phyloP scores from a whole-genome alignment of 2,329 filamentous ascomycete genomes.

The Cercospora citrullina region DNA sequence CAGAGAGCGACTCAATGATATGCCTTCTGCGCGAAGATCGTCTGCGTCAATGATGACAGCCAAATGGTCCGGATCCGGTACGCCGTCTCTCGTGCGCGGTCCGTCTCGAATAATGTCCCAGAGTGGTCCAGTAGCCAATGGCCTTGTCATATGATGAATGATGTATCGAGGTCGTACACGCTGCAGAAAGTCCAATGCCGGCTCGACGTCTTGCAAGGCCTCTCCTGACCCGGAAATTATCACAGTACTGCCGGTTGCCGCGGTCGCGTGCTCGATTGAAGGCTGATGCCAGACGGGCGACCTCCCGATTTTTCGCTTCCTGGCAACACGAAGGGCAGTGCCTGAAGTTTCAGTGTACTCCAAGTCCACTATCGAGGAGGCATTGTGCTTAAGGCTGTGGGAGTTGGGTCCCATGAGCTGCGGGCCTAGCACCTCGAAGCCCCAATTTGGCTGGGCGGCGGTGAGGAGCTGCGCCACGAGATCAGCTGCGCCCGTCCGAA shows the following conservation, averaged over 20 bases:
- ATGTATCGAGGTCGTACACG: slow-evolving; percentile 34
- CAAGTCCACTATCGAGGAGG: slow-evolving; percentile 36
- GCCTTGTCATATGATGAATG: slow-evolving; percentile 39
- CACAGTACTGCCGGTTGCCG: slow-evolving; percentile 30
- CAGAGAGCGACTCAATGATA: slow-evolving; percentile 36
- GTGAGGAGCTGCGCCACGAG: slow-evolving; percentile 39
- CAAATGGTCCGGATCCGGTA: slow-evolving; percentile 37
- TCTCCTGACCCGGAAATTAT: slow-evolving; percentile 39
- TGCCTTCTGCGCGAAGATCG: slow-evolving; percentile 39
- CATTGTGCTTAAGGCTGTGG: slow-evolving; percentile 35
- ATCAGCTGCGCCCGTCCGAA: slow-evolving; percentile 36
- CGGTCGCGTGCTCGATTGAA: slow-evolving; percentile 25
- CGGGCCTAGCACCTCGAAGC: slow-evolving; percentile 35
- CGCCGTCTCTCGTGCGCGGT: slow-evolving; percentile 34
- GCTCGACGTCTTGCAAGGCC: slow-evolving; percentile 36
- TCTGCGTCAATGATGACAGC: slow-evolving; percentile 40
- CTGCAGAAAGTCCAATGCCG: slow-evolving; percentile 38
- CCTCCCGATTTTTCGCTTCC: slow-evolving; percentile 31
- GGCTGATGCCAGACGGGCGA: slow-evolving; percentile 36
- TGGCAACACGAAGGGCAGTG: slow-evolving; percentile 27
- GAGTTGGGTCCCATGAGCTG: slow-evolving; percentile 29
- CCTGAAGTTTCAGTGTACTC: slow-evolving; percentile 11
- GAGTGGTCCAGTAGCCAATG: slow-evolving; percentile 36
- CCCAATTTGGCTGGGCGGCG: slow-evolving; percentile 35
- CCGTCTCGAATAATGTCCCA: slow-evolving; percentile 40